phyloP scores from a whole-genome alignment of 78 protist genomes.

The Diacronema lutheri region DNA sequence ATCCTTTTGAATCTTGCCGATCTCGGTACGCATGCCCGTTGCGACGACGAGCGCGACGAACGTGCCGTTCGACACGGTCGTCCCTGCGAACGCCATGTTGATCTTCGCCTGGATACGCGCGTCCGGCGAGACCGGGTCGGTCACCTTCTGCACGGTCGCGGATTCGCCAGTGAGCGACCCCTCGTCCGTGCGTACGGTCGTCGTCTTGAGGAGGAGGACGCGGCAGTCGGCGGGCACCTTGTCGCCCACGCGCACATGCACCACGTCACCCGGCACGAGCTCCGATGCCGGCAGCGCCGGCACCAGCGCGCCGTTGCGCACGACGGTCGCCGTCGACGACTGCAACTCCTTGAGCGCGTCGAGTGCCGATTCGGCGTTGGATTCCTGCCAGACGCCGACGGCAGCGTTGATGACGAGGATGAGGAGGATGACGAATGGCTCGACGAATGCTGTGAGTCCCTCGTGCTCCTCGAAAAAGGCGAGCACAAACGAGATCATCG shows the following conservation, averaged over 20 bases:
- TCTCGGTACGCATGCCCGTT: slow-evolving; percentile 63
- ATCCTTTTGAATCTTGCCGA: slow-evolving; percentile 62
- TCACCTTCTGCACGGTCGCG: slow-evolving; percentile 31
- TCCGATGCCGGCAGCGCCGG: slow-evolving; percentile 48
- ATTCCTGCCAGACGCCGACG: slow-evolving; percentile 75
- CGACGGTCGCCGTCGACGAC: background rate
- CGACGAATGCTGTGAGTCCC: slow-evolving; percentile 24
- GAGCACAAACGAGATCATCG: slow-evolving; percentile 56
- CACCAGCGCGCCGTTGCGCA: slow-evolving; percentile 54
- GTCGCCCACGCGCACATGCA: slow-evolving; percentile 74
- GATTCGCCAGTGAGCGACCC: slow-evolving; percentile 68
- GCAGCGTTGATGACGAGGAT: slow-evolving; percentile 68
- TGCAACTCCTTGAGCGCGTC: slow-evolving; percentile 38
- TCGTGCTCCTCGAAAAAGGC: slow-evolving; percentile 64
- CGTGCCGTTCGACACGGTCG: slow-evolving; percentile 52
- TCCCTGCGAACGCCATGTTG: slow-evolving; percentile 59
- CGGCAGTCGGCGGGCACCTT: slow-evolving; percentile 80
- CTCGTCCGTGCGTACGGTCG: slow-evolving; percentile 50
- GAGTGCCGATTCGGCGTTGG: slow-evolving; percentile 63
- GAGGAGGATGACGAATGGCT: slow-evolving; percentile 60
- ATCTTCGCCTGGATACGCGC: background rate
- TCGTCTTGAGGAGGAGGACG: background rate
- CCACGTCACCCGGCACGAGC: slow-evolving; percentile 85
- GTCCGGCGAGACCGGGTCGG: background rate
- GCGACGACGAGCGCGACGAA: slow-evolving; percentile 54